Evolutionary conservation across 2,329 filamentous ascomycete genomes (phyloP).

Genomic region (Botrytis elliptica): DNA sequence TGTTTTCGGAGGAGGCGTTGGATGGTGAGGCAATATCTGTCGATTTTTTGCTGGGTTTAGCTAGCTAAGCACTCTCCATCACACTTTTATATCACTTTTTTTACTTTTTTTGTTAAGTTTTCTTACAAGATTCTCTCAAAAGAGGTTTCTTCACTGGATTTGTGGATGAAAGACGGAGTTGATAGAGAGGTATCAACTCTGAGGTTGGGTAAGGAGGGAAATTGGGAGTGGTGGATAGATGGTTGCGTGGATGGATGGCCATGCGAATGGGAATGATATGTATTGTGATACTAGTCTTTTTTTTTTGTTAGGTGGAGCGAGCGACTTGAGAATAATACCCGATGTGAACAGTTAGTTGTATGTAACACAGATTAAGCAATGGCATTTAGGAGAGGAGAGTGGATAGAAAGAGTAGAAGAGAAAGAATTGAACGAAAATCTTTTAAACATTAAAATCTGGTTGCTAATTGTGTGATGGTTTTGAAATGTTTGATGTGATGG

Average conservation of each 20-base stretch:
- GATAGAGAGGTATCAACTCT: neutral
- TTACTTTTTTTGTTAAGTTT: neutral
- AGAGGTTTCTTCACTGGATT: neutral
- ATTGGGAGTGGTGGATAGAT: neutral
- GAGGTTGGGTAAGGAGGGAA: neutral
- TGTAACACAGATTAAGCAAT: conserved; percentile 5
- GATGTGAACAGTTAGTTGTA: conserved; percentile 8
- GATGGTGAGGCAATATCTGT: conserved; percentile 7
- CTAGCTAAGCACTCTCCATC: conserved; percentile 8
- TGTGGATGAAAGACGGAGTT: neutral
- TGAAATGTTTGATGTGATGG: neutral
- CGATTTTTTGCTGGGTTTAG: conserved; percentile 10
- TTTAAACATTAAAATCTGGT: neutral
- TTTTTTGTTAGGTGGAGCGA: conserved; percentile 14
- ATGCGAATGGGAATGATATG: conserved; percentile 9
- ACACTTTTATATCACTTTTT: conserved; percentile 8
- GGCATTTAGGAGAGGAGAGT: neutral
- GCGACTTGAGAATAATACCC: conserved; percentile 16
- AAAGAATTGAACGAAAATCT: conserved; percentile 2
- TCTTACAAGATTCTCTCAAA: neutral
- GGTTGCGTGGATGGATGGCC: neutral
- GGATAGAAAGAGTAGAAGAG: neutral
- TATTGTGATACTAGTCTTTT: conserved; percentile 4
- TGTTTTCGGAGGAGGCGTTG: neutral
- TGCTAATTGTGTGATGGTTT: neutral